phyloP scores from a whole-genome alignment of 192 early-diverging fungal species.

The Umbelopsis vinacea region DNA sequence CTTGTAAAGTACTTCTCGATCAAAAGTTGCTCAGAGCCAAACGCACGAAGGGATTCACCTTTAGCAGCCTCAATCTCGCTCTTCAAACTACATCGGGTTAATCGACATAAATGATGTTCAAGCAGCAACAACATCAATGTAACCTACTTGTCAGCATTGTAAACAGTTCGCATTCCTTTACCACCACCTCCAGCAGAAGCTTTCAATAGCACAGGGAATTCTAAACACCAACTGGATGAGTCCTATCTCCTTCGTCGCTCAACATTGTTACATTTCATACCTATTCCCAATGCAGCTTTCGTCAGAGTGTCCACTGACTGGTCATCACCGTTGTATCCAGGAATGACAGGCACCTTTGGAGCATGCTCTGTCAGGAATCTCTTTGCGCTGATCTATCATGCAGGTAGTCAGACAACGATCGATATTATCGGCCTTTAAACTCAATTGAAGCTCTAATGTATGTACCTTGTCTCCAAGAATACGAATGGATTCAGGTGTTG shows the following conservation, averaged over 20 bases:
- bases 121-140: too few species aligned
- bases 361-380: slow-evolving; percentile 56
- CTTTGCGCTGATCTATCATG: slow-evolving; percentile 54
- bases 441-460: background rate
- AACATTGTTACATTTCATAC: slow-evolving; percentile 8
- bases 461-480: slow-evolving; percentile 64
- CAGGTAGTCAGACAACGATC: background rate
- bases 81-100: slow-evolving; percentile 28
- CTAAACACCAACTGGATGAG: slow-evolving; percentile 23
- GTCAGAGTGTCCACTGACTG: slow-evolving; percentile 55
- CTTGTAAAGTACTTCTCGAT: slow-evolving; percentile 66
- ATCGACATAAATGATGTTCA: background rate
- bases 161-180: slow-evolving; percentile 68
- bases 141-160: slow-evolving; percentile 43
- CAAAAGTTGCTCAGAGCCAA: slow-evolving; percentile 60
- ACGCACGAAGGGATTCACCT: slow-evolving; percentile 57
- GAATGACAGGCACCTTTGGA: slow-evolving; percentile 61
- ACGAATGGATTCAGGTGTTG: slow-evolving; percentile 56
- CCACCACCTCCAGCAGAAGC: slow-evolving; percentile 68
- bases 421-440: background rate
- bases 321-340: slow-evolving; percentile 68
- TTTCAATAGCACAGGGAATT: slow-evolving; percentile 65
- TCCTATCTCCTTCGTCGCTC: too few species aligned
- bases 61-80: slow-evolving; percentile 60
- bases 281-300: slow-evolving; percentile 50